These are phyloP conservation scores for Tylopilus balloui DNA, from an alignment of 768 basidiomycete genomes.

Conservation along the genomic window DNA sequence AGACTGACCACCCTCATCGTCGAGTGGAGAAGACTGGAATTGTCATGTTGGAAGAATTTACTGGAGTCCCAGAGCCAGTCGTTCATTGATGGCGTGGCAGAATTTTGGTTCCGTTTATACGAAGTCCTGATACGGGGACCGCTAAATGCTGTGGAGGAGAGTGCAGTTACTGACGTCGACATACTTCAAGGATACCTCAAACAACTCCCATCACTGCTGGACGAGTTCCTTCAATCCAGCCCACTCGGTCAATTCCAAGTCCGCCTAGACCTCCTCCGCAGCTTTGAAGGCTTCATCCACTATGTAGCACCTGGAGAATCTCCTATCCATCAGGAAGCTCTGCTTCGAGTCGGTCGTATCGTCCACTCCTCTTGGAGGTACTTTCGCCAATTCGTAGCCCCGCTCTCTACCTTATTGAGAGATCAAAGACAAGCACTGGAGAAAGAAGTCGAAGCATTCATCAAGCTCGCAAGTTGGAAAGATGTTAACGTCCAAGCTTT, in stretches of 20 bases:
- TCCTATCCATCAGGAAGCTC: slow-evolving; percentile 25
- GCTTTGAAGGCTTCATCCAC: slow-evolving; percentile 55
- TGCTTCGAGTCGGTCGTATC: slow-evolving; percentile 53
- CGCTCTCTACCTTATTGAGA: slow-evolving; percentile 45
- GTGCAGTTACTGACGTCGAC: slow-evolving; percentile 28
- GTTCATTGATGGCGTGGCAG: slow-evolving; percentile 44
- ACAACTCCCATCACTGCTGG: slow-evolving; percentile 69
- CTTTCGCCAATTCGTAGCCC: slow-evolving; percentile 56
- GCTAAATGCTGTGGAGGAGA: slow-evolving; percentile 43
- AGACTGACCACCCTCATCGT: slow-evolving; percentile 70
- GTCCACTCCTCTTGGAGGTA: slow-evolving; percentile 57
- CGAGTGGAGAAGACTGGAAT: slow-evolving; percentile 85
- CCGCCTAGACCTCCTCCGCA: slow-evolving; percentile 62
- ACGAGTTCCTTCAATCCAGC: slow-evolving; percentile 68
- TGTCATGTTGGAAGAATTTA: slow-evolving; percentile 81
- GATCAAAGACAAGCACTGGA: slow-evolving; percentile 61
- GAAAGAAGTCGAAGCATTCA: slow-evolving; percentile 75
- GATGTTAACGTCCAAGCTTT: slow-evolving; percentile 94
- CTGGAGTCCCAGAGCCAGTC: slow-evolving; percentile 62
- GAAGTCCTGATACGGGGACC: slow-evolving; percentile 68
- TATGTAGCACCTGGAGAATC: slow-evolving; percentile 34
- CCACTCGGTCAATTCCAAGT: slow-evolving; percentile 80
- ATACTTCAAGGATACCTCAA: slow-evolving; percentile 51
- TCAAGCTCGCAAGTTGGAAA: slow-evolving; percentile 98
- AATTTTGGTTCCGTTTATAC: slow-evolving; percentile 93